Conservation (phyloP, 176 grass and related monocot genomes). For the Bonia amplexicaulis region DNA sequence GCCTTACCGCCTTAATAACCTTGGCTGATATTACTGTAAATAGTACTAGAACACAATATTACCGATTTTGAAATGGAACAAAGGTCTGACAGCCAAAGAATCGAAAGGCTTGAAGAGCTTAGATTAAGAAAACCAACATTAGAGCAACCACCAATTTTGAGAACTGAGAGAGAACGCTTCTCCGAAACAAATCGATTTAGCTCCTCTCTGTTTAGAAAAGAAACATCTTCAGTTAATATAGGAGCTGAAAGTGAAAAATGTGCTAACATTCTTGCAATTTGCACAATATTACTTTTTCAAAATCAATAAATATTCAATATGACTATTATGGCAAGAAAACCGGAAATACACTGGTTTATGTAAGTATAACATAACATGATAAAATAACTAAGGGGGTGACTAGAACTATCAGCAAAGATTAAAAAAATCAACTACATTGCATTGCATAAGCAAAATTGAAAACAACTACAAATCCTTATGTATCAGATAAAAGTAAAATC, state of each 20-base stretch:
- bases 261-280: not conserved
- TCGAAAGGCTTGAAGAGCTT: conserved; percentile 72
- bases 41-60: conserved; percentile 23
- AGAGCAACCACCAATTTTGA: conserved; percentile 76
- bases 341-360: conserved; percentile 5
- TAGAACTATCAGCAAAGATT: not conserved
- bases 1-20: no score
- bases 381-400: not conserved
- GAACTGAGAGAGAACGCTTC: conserved; percentile 52
- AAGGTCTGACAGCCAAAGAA: conserved; percentile 81
- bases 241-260: not conserved
- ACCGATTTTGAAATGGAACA: conserved; percentile 78
- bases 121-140: conserved; percentile 76
- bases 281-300: not conserved
- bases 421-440: not conserved
- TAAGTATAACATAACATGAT: not conserved
- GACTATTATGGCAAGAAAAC: not conserved
- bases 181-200: conserved; percentile 68
- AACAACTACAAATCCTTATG: conserved; percentile 10
- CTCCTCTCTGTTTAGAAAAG: conserved; percentile 62
- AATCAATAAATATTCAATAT: conserved; percentile 12
- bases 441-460: not conserved
- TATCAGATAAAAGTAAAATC: not conserved
- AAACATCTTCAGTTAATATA: conserved; percentile 17
- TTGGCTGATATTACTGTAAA: not conserved